Conservation (phyloP, 306 rosid species). For the Oxytropis ochrocephala region DNA sequence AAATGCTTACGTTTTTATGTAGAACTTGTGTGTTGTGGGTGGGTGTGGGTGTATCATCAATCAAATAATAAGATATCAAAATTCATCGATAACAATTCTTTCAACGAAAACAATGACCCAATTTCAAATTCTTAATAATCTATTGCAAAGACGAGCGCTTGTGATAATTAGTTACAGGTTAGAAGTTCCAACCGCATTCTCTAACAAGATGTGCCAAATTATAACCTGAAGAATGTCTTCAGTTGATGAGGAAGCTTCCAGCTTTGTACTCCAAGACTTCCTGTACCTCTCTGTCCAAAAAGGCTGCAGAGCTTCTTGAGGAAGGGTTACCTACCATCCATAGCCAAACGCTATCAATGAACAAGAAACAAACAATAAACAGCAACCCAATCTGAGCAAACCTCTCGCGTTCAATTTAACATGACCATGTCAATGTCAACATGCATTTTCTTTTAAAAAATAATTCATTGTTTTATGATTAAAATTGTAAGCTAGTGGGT, state of each 20-base stretch:
- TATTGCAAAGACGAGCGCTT: neutral
- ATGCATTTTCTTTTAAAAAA: neutral
- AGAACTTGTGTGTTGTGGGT: neutral
- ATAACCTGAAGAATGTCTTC: constrained; percentile 68
- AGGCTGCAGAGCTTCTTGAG: constrained; percentile 53
- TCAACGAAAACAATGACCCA: neutral
- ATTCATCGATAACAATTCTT: neutral
- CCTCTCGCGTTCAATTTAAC: neutral
- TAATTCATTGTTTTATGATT: neutral
- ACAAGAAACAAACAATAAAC: constrained; percentile 5
- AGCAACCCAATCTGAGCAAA: neutral
- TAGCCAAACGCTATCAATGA: neutral
- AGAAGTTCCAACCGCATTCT: constrained; percentile 9
- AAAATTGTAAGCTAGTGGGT: neutral
- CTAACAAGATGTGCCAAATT: neutral
- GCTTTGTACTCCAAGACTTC: constrained; percentile 50
- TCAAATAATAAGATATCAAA: neutral
- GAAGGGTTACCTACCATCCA: constrained; percentile 52
- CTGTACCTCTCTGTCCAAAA: constrained; percentile 47
- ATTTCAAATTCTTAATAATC: neutral
- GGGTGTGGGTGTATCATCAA: neutral
- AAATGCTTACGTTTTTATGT: neutral
- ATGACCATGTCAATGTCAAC: neutral
- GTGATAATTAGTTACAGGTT: neutral
- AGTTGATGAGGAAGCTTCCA: constrained; percentile 44